Percentiles rank a stretch among this genome's conserved stretches.
Conservation (phyloP, 805 yeast species). For the Kazachstania martiniae region DNA sequence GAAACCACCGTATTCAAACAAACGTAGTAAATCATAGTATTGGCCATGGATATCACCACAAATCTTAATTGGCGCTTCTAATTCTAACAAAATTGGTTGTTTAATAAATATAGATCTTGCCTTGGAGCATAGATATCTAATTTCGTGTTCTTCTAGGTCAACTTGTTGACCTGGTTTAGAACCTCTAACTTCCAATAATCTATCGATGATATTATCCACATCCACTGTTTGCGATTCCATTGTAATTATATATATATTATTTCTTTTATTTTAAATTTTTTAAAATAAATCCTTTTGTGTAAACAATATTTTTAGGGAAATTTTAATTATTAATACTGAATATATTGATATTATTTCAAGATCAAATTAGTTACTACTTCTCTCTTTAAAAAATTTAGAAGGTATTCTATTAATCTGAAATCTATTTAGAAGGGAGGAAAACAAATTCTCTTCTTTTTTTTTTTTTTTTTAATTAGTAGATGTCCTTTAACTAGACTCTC, state of each 20-base stretch:
- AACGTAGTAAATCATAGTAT: conserved; percentile 87
- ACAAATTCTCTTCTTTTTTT: no score
- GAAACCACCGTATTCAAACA: conserved; percentile 97
- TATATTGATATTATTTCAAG: no score
- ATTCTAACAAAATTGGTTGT: conserved; percentile 89
- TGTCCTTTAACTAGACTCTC: no score
- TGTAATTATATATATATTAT: not conserved
- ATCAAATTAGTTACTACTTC: no score
- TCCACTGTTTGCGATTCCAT: conserved; percentile 69
- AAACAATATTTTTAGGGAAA: no score
- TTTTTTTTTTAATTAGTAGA: no score
- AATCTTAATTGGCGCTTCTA: conserved; percentile 93
- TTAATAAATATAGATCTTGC: conserved; percentile 97
- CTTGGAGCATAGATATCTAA: conserved; percentile 89
- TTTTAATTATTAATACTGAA: no score
- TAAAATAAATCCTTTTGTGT: not conserved
- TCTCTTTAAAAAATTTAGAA: no score
- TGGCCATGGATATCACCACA: conserved; percentile 99
- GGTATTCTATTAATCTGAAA: no score
- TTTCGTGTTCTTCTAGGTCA: conserved; percentile 85
- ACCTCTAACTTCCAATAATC: conserved; percentile 94
- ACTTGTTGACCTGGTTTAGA: conserved; percentile 98
- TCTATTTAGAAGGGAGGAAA: no score
- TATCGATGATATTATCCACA: conserved; percentile 92
- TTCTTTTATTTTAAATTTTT: not conserved